Base-by-base conservation (phyloP, 2,329 filamentous ascomycete genomes). In the Fusarium sacchari region DNA sequence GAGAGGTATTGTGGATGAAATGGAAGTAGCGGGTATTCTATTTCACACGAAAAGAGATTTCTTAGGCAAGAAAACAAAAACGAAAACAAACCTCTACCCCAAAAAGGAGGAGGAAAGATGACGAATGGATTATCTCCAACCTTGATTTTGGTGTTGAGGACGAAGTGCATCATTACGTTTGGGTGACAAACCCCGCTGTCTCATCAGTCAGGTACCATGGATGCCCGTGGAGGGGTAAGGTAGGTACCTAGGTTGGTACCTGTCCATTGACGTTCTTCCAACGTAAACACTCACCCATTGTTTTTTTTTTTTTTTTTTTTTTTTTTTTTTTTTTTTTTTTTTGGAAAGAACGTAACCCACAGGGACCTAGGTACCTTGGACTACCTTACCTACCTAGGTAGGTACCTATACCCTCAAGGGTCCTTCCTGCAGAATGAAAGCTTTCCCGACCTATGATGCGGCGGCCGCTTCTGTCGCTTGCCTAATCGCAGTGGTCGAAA, bases 101-200 rank as follows among this genome's bases (percentile, higher is more conserved):
- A 22, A 44, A 28, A n/a, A 28, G 18, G 36, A 60, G 28, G 28
- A 49, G 24, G 36, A 44, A 36, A 47, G 30, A 26, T n/a, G 36
- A 43, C 43, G 37, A 60, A 49, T 55, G 18, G 53, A 68, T 43
- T 32, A 71, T 73, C 50, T 34, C 44, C 36, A 57, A 64, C 32
- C 50, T 56, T 61, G 67, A 32, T 68, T 63, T 57, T 74, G 71
- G 62, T 74, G 67, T 73, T 73, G 63, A 46, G 32, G 44, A 52
- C 47, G 53, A 44, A 73, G n/a, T 36, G 46, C 46, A 72, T 61
- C 46, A 72, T 72, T 72, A 72, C 70, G 70, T 73, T 62, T 56
- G 36, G 50, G 53, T 72, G 69, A 64, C 63, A 71, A 62, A 70
- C 70, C 71, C 71, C 67, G 49, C 71, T 65, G 44, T 49, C 53